Conservation (phyloP, 768 basidiomycete genomes). For the Podaxis mareebaensis region DNA sequence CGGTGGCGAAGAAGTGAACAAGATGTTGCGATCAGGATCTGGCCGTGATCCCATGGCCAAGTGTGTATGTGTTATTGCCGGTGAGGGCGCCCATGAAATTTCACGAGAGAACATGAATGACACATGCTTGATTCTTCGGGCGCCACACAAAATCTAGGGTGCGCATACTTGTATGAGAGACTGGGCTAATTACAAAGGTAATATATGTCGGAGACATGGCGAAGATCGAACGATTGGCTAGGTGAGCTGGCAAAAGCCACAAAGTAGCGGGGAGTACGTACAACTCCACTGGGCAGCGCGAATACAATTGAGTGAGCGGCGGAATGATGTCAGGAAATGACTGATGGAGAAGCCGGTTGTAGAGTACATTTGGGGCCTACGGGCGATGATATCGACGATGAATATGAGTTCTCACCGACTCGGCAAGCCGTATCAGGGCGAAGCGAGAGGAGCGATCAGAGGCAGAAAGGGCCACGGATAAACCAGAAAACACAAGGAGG, state of each 20-base stretch:
- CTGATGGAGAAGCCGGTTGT: constrained; percentile 22
- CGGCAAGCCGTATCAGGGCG: constrained; percentile 14
- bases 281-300: constrained; percentile 14
- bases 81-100: constrained; percentile 12
- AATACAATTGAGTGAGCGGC: constrained; percentile 17
- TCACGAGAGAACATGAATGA: constrained; percentile 9
- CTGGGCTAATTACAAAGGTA: background rate
- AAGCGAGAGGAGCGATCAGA: constrained; percentile 10
- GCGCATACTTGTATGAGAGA: background rate
- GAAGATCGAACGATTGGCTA: background rate
- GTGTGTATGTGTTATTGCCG: constrained; percentile 8
- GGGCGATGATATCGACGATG: constrained; percentile 18
- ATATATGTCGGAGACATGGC: background rate
- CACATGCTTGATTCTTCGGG: constrained; percentile 6
- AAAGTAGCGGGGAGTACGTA: constrained; percentile 13
- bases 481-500: background rate
- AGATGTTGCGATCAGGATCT: constrained; percentile 11
- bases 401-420: constrained; percentile 7
- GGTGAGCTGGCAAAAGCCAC: constrained; percentile 4
- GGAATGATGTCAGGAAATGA: constrained; percentile 19
- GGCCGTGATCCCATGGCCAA: constrained; percentile 8
- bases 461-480: constrained; percentile 7
- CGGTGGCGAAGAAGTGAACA: constrained; percentile 11
- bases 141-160: background rate
- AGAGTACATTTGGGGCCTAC: constrained; percentile 13